A percentile compares a stretch with the other conserved stretches of the same genome.
Conservation (phyloP, 192 early-diverging fungal genomes). For the Gryganskiella cystojenkinii region DNA sequence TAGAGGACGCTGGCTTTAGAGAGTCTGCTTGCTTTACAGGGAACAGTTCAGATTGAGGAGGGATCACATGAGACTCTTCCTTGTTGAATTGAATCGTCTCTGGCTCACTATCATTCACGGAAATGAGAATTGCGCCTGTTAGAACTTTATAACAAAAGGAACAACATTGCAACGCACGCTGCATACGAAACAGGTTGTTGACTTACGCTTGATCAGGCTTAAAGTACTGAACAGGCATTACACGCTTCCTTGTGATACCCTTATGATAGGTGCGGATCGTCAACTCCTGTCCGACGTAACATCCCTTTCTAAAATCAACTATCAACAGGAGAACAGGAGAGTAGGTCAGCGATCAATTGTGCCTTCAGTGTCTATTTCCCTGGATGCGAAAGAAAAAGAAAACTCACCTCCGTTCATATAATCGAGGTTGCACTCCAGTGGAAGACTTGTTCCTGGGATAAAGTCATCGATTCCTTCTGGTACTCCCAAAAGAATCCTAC, state of each 20-base stretch:
- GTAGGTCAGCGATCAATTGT: background rate
- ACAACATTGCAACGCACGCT: background rate
- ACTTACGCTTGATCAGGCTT: conserved; percentile 58
- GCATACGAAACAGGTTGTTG: background rate
- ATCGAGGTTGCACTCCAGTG: conserved; percentile 94
- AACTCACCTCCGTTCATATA: conserved; percentile 84
- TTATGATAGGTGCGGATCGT: conserved; percentile 97
- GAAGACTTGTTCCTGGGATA: conserved; percentile 73
- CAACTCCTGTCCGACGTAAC: conserved; percentile 98
- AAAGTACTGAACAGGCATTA: conserved; percentile 84
- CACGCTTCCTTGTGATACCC: conserved; percentile 91
- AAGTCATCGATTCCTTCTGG: conserved; percentile 92
- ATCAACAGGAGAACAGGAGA: conserved; percentile 7
- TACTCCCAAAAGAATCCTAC: conserved; percentile 86
- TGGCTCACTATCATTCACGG: conserved; percentile 53
- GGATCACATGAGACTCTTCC: conserved; percentile 22
- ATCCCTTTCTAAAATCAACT: conserved; percentile 98
- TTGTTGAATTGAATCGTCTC: conserved; percentile 38
- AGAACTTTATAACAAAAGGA: conserved; percentile 10
- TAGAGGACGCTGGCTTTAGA: conserved; percentile 23
- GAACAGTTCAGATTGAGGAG: conserved; percentile 39
- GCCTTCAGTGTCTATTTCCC: too few relatives aligned
- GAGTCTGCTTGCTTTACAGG: conserved; percentile 19
- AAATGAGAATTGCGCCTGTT: conserved; percentile 13
- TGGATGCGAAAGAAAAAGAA: too few relatives aligned